These are phyloP conservation scores for Oemleria cerasiformis DNA, from an alignment of 306 rosid species.

Conservation along the genomic window DNA sequence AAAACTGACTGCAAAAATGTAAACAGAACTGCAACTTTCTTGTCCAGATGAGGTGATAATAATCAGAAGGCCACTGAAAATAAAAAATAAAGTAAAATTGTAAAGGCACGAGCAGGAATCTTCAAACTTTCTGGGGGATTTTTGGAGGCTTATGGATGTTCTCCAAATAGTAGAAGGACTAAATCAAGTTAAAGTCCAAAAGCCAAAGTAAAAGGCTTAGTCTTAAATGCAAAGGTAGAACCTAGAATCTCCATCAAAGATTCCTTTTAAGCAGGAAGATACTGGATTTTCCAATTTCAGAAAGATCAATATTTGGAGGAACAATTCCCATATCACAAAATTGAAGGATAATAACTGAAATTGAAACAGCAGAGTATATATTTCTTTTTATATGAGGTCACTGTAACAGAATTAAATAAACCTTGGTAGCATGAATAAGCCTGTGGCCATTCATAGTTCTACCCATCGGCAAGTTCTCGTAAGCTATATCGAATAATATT, in stretches of 20 bases:
- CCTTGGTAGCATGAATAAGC: background rate
- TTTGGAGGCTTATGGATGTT: too few relatives aligned
- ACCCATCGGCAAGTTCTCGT: too few relatives aligned
- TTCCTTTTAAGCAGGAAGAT: background rate
- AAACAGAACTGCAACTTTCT: background rate
- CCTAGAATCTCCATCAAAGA: background rate
- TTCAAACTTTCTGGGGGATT: too few relatives aligned
- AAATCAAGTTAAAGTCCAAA: background rate
- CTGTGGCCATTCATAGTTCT: too few relatives aligned
- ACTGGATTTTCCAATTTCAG: background rate
- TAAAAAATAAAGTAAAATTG: too few relatives aligned
- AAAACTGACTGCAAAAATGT: background rate
- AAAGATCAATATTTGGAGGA: background rate
- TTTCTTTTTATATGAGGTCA: background rate
- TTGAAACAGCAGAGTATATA: background rate
- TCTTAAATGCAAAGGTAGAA: background rate
- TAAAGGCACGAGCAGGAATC: too few relatives aligned
- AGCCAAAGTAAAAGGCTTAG: background rate
- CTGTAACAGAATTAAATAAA: background rate
- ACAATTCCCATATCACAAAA: background rate
- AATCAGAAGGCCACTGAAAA: background rate
- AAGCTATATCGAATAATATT: too few relatives aligned
- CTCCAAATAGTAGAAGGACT: background rate
- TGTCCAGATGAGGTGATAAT: background rate
- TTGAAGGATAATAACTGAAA: background rate